Percentiles rank a stretch among this genome's conserved stretches.
phyloP scores from a whole-genome alignment of 2,329 filamentous ascomycete species.

The Tolypocladium ophioglossoides region DNA sequence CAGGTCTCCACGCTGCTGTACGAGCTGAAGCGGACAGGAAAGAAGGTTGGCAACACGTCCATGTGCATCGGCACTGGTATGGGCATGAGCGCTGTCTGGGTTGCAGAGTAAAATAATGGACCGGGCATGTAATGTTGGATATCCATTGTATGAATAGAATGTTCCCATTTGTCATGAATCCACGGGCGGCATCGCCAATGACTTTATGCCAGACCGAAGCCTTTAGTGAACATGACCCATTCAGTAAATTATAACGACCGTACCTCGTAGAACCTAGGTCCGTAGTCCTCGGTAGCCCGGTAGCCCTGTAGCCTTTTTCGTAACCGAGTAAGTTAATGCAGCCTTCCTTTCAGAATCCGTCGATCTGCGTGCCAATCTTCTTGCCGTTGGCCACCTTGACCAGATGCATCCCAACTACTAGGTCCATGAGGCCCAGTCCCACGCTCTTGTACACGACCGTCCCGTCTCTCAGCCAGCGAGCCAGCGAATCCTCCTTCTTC shows the following conservation, averaged over 20 bases:
- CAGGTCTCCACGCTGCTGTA: constrained; percentile 89
- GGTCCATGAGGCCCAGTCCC: constrained; percentile 55
- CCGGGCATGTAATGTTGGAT: constrained; percentile 1
- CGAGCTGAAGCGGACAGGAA: constrained; percentile 72
- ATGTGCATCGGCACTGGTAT: constrained; percentile 98
- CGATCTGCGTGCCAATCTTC: constrained; percentile 41
- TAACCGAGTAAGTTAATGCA: no score
- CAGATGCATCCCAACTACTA: constrained; percentile 49
- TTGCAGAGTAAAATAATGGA: constrained; percentile 58
- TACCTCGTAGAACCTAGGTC: not conserved
- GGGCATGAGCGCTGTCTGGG: constrained; percentile 97
- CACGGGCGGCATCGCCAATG: not conserved
- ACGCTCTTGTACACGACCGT: constrained; percentile 63
- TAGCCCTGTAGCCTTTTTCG: not conserved
- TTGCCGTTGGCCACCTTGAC: constrained; percentile 44
- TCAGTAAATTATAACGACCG: no score
- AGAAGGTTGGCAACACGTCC: constrained; percentile 83
- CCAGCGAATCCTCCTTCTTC: constrained; percentile 37
- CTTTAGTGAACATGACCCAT: no score
- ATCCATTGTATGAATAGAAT: constrained; percentile 16
- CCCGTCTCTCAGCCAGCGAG: constrained; percentile 46
- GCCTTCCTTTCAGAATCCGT: constrained; percentile 11
- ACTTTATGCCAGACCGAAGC: no score
- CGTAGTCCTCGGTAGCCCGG: not conserved
- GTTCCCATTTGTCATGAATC: not conserved